phyloP scores from a whole-genome alignment of 106 monocot species.

The Acorus gramineus region DNA sequence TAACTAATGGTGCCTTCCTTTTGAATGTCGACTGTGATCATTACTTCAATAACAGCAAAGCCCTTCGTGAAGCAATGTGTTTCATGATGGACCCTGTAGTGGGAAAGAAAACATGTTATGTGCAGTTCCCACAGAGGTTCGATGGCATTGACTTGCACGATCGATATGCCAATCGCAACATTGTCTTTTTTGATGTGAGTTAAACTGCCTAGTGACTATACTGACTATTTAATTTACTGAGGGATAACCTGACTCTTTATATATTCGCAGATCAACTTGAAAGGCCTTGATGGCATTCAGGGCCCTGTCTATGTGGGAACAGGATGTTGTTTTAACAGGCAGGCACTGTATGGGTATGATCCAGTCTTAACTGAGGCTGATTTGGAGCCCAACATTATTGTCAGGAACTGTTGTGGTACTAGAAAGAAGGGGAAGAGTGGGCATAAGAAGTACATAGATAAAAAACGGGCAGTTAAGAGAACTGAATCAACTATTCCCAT shows the following conservation, averaged over 20 bases:
- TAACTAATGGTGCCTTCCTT: conserved; percentile 79
- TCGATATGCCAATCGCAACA: conserved; percentile 79
- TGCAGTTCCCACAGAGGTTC: conserved; percentile 79
- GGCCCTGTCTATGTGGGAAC: conserved; percentile 89
- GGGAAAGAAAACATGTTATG: conserved; percentile 74
- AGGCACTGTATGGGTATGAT: conserved; percentile 86
- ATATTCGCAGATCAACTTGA: conserved; percentile 76
- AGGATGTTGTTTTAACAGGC: conserved; percentile 87
- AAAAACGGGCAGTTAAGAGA: conserved; percentile 60
- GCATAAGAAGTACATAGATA: conserved; percentile 64
- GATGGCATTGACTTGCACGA: conserved; percentile 78
- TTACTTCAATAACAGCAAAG: conserved; percentile 87
- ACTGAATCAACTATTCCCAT: conserved; percentile 75
- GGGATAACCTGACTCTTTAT: too few species aligned
- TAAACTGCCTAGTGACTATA: too few species aligned
- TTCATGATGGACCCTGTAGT: conserved; percentile 89
- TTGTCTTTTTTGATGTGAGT: conserved; percentile 76
- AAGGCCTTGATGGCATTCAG: conserved; percentile 85
- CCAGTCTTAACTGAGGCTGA: conserved; percentile 84
- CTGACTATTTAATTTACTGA: too few species aligned
- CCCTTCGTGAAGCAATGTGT: conserved; percentile 83
- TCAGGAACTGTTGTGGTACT: conserved; percentile 75
- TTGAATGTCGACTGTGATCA: conserved; percentile 88
- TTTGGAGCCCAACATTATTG: conserved; percentile 75
- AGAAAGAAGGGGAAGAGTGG: conserved; percentile 46